These are phyloP conservation scores for Cyanidium caldarium DNA, from an alignment of 23 red algal species.

Conservation along the genomic window DNA sequence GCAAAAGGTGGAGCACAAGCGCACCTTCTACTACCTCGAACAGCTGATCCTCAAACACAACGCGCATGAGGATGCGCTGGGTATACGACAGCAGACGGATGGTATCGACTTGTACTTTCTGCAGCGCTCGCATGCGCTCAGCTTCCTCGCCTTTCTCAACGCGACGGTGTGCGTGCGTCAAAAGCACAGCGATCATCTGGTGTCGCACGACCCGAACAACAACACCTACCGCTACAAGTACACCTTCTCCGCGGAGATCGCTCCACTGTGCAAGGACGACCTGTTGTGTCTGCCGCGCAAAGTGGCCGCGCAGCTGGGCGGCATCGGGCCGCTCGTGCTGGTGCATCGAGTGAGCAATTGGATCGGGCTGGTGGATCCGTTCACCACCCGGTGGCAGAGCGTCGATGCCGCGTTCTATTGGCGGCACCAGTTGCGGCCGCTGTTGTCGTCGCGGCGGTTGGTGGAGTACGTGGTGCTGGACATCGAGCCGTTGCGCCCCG, in stretches of 20 bases:
- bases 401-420: slow-evolving; percentile 46
- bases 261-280: slow-evolving; percentile 88
- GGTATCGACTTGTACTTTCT: slow-evolving; percentile 98
- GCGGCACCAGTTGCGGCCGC: slow-evolving; percentile 39
- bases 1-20: slow-evolving; percentile 94
- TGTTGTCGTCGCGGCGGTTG: slow-evolving; percentile 53
- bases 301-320: slow-evolving; percentile 42
- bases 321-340: slow-evolving; percentile 79
- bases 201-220: slow-evolving; percentile 80
- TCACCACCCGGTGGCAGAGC: slow-evolving; percentile 45
- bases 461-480: slow-evolving; percentile 79
- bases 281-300: slow-evolving; percentile 66
- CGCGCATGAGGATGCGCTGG: slow-evolving; percentile 74
- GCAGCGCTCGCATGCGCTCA: slow-evolving; percentile 48
- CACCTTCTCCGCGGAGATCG: slow-evolving; percentile 85
- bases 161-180: slow-evolving; percentile 51
- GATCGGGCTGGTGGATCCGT: slow-evolving; percentile 49
- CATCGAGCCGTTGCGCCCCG: slow-evolving; percentile 39
- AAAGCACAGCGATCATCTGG: slow-evolving; percentile 79
- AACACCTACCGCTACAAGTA: slow-evolving; percentile 95
- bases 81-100: slow-evolving; percentile 61
- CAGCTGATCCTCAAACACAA: slow-evolving; percentile 92
- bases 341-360: slow-evolving; percentile 38
- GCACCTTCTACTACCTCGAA: slow-evolving; percentile 88
- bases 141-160: slow-evolving; percentile 69